Evolutionary conservation across 2,329 filamentous ascomycete genomes (phyloP).

Genomic region (Nothophoma quercina): DNA sequence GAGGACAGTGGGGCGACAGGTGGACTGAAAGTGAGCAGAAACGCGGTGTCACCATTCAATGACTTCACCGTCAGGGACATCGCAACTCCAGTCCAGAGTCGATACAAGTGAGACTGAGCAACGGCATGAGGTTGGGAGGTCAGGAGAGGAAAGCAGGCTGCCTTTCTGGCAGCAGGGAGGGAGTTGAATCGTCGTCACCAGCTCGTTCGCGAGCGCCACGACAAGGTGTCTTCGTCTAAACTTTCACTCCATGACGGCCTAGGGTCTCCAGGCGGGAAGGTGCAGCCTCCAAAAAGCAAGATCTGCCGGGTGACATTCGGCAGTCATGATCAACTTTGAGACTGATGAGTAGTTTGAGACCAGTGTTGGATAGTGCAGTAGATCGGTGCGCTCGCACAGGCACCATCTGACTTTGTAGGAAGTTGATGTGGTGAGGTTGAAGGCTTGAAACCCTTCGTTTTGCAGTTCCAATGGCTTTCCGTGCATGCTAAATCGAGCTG

Average conservation of each 20-base stretch:
- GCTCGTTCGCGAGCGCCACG: conserved; percentile 12
- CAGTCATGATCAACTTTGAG: not conserved
- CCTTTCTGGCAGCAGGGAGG: conserved; percentile 1
- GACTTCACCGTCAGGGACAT: conserved; percentile 72
- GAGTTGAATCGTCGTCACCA: conserved; percentile 11
- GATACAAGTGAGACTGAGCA: not conserved
- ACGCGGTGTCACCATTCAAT: conserved; percentile 70
- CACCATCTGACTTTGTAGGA: not conserved
- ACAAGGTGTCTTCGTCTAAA: conserved; percentile 8
- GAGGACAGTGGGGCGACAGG: conserved; percentile 53
- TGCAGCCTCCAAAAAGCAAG: conserved; percentile 8
- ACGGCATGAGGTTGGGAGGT: conserved; percentile 8
- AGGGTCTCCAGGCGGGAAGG: conserved; percentile 2
- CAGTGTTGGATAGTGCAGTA: not conserved
- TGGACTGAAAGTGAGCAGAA: conserved; percentile 69
- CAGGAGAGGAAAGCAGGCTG: conserved; percentile 13
- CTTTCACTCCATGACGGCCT: not conserved
- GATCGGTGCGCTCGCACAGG: not conserved
- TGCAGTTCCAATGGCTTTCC: not conserved
- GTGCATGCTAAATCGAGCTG: conserved; percentile 2
- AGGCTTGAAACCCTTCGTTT: not conserved
- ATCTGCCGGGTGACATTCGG: not conserved
- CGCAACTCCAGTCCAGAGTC: conserved; percentile 18
- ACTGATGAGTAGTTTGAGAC: not conserved
- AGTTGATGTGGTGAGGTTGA: not conserved